These are phyloP conservation scores for Dictyostelium citrinum DNA, from an alignment of 78 protist genomes.

Conservation along the genomic window DNA sequence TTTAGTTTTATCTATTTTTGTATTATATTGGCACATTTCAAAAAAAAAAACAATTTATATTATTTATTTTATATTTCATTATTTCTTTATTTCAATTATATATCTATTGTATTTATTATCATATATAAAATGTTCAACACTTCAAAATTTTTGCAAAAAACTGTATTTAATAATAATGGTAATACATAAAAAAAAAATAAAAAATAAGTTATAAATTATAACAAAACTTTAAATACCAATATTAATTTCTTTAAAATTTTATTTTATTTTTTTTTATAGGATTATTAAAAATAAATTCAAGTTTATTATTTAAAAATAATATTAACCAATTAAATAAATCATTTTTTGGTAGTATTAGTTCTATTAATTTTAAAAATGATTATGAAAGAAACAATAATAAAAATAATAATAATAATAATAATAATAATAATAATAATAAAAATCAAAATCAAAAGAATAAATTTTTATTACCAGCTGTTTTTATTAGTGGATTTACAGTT, in stretches of 20 bases:
- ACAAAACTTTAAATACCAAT: background rate
- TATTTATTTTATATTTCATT: background rate
- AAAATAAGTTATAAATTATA: too few relatives aligned
- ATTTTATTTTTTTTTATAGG: background rate
- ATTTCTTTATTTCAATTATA: too few relatives aligned
- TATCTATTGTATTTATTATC: too few relatives aligned
- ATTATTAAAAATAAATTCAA: background rate
- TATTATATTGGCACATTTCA: background rate
- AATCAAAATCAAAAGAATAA: background rate
- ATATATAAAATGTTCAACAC: background rate
- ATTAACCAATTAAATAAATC: background rate
- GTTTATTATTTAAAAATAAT: background rate
- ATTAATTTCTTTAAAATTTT: background rate
- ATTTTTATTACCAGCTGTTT: background rate
- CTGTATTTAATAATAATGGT: background rate
- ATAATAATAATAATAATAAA: background rate
- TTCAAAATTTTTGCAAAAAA: background rate
- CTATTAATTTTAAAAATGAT: background rate
- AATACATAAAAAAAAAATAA: background rate
- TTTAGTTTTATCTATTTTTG: background rate
- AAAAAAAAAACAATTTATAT: background rate
- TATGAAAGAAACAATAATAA: background rate
- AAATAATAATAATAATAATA: background rate
- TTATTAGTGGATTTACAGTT: background rate
- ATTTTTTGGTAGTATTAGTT: background rate